Evolutionary conservation across 2,329 filamentous ascomycete genomes (phyloP), one percentile per base, ranked within the genome.

Genomic region (Lasiodiplodia citricola): DNA sequence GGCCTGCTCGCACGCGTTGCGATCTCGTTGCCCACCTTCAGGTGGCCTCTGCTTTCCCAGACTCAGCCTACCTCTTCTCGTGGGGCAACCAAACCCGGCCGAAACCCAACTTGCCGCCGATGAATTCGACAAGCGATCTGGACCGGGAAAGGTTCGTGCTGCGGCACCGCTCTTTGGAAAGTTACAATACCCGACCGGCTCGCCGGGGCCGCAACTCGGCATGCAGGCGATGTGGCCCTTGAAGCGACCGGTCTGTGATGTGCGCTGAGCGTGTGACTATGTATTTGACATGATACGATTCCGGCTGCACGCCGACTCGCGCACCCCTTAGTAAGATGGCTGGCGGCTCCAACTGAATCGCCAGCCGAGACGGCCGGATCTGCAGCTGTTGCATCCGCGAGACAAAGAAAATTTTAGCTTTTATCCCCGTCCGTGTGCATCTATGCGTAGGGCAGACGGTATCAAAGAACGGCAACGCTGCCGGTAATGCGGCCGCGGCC

Each of bases 331-430:
- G 60, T 64, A 64, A 64, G 60, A 52, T 51, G 60, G 28, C 60
- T 47, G 44, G 60, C 60, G 60, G 60, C 60, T 52, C 41, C 44
- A 63, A 64, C 47, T 64, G 47, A 64, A 11, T 64, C 60, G 60
- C 41, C 31, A 64, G 60, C 60, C 60, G 60, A 64, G 60, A 50
- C 60, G 60, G 60, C 60, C 60, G 60, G 60, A 64, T 64, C 60
- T 64, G 60, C 60, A 64, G 28, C 11, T 64, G 60, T 52, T 63
- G 60, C 60, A 37, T 64, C 60, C 60, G 60, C 60, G 60, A 64
- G 47, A 64, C 60, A 52, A 52, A 63, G 37, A 28, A 28, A 23
- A 31, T 57, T 51, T 52, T 52, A 50, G 37, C 41, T 52, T 57
- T 64, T 37, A 28, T 21, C 23, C 25, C 47, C 31, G 60, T 25